A percentile compares a stretch with the other conserved stretches of the same genome.
These are phyloP conservation scores for Teratosphaeriaceae sp. DNA, from an alignment of 2,329 filamentous ascomycete genomes.

Conservation along the genomic window DNA sequence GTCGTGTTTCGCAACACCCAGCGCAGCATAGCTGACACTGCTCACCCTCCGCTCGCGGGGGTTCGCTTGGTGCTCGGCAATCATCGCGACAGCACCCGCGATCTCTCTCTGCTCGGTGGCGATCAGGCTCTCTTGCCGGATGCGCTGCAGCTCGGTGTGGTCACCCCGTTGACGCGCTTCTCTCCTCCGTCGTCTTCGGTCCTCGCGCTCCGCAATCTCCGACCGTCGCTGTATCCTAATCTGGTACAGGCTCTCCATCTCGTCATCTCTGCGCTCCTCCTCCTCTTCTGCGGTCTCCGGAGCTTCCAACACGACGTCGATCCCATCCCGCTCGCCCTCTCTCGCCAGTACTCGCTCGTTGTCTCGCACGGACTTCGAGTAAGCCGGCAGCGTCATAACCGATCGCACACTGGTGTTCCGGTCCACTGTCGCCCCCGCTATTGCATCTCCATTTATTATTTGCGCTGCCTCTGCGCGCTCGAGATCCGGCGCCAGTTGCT, in stretches of 20 bases:
- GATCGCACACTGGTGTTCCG: conserved; percentile 82
- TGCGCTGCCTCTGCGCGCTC: conserved; percentile 16
- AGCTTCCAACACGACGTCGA: conserved; percentile 83
- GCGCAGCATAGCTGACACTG: conserved; percentile 67
- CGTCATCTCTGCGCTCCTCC: conserved; percentile 70
- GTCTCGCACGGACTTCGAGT: conserved; percentile 64
- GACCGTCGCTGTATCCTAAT: conserved; percentile 71
- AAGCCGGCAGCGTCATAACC: conserved; percentile 89
- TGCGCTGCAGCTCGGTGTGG: conserved; percentile 57
- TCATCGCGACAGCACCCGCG: conserved; percentile 38
- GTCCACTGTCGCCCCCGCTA: conserved; percentile 48
- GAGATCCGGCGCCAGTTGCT: conserved; percentile 17
- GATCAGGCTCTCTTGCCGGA: conserved; percentile 51
- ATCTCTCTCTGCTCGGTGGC: conserved; percentile 37
- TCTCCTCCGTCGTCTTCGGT: conserved; percentile 59
- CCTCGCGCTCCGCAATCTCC: conserved; percentile 70
- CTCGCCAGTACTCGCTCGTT: conserved; percentile 78
- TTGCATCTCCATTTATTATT: neutral
- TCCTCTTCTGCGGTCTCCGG: conserved; percentile 75
- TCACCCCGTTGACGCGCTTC: conserved; percentile 71
- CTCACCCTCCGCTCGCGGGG: conserved; percentile 62
- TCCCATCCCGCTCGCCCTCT: conserved; percentile 84
- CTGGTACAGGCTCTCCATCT: conserved; percentile 91
- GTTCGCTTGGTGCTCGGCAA: conserved; percentile 54
- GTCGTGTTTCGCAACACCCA: conserved; percentile 71